Conservation (phyloP, 805 yeast genomes). For the Wickerhamomyces bovis region DNA sequence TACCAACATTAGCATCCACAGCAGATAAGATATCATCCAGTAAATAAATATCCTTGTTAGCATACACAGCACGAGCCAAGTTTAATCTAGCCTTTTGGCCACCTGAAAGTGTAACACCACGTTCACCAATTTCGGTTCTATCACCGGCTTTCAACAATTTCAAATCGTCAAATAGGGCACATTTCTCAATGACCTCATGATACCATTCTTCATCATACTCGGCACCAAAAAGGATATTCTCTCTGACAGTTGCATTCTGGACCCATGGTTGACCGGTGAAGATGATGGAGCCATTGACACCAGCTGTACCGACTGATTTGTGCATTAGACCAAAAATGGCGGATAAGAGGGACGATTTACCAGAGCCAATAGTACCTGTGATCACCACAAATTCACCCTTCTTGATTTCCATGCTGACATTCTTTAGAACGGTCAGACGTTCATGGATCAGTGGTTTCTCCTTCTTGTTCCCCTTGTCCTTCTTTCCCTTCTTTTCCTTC, state of each 20-base stretch:
- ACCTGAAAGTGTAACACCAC: slow-evolving; percentile 81
- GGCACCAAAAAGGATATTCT: slow-evolving; percentile 64
- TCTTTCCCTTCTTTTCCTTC: neutral
- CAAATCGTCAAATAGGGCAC: slow-evolving; percentile 59
- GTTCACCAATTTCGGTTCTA: slow-evolving; percentile 72
- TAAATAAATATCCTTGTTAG: slow-evolving; percentile 51
- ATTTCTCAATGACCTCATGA: slow-evolving; percentile 48
- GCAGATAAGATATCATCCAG: slow-evolving; percentile 66
- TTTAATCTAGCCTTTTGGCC: slow-evolving; percentile 59
- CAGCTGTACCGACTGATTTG: slow-evolving; percentile 39
- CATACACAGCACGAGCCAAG: slow-evolving; percentile 63
- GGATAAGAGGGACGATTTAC: slow-evolving; percentile 64
- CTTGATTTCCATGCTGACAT: slow-evolving; percentile 46
- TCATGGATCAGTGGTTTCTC: slow-evolving; percentile 5
- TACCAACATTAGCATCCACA: slow-evolving; percentile 75
- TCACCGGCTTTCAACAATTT: slow-evolving; percentile 68
- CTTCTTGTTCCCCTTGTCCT: neutral
- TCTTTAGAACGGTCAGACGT: slow-evolving; percentile 20
- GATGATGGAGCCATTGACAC: slow-evolving; percentile 44
- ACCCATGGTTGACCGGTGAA: slow-evolving; percentile 72
- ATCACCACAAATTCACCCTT: slow-evolving; percentile 69
- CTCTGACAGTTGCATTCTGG: slow-evolving; percentile 69
- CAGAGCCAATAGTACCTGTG: slow-evolving; percentile 79
- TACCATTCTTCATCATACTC: slow-evolving; percentile 47
- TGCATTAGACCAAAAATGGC: slow-evolving; percentile 71